These are phyloP conservation scores for Strobilomyces echinocephalus DNA, from an alignment of 768 basidiomycete species.

Conservation along the genomic window DNA sequence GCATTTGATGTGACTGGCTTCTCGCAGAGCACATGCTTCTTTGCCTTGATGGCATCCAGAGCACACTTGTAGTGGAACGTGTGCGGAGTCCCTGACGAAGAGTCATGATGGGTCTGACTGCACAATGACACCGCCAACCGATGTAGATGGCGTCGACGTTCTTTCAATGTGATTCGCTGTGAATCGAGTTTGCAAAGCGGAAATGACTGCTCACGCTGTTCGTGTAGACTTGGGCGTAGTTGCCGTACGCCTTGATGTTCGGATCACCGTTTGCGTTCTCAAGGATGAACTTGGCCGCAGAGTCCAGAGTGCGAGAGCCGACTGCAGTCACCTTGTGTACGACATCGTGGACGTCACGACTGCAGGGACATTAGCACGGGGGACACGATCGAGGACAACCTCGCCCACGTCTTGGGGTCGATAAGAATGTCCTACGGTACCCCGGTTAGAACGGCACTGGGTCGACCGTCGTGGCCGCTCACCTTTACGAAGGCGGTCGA, in stretches of 20 bases:
- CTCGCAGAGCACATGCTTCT: constrained; percentile 85
- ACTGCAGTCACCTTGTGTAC: constrained; percentile 67
- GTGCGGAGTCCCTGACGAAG: constrained; percentile 70
- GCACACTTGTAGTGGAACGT: constrained; percentile 78
- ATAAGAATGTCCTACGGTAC: constrained; percentile 62
- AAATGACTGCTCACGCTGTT: constrained; percentile 48
- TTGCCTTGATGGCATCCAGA: constrained; percentile 66
- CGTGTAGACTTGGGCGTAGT: constrained; percentile 68
- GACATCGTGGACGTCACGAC: constrained; percentile 64
- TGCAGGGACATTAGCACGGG: constrained; percentile 22
- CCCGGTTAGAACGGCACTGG: not conserved
- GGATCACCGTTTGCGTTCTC: constrained; percentile 45
- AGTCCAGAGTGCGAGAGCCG: constrained; percentile 67
- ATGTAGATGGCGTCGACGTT: constrained; percentile 77
- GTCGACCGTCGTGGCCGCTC: constrained; percentile 2
- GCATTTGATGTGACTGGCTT: constrained; percentile 81
- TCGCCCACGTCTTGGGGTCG: constrained; percentile 66
- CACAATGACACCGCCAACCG: constrained; percentile 33
- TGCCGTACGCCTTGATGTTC: constrained; percentile 62
- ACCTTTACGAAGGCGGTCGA: constrained; percentile 67
- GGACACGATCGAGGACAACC: constrained; percentile 9
- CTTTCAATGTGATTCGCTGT: constrained; percentile 28
- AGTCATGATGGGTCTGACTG: not conserved
- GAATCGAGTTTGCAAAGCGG: not conserved
- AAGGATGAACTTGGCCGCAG: constrained; percentile 67